A percentile compares a stretch with the other conserved stretches of the same genome.
These are phyloP conservation scores for Artomyces pyxidatus DNA, from an alignment of 768 basidiomycete genomes.

Conservation along the genomic window DNA sequence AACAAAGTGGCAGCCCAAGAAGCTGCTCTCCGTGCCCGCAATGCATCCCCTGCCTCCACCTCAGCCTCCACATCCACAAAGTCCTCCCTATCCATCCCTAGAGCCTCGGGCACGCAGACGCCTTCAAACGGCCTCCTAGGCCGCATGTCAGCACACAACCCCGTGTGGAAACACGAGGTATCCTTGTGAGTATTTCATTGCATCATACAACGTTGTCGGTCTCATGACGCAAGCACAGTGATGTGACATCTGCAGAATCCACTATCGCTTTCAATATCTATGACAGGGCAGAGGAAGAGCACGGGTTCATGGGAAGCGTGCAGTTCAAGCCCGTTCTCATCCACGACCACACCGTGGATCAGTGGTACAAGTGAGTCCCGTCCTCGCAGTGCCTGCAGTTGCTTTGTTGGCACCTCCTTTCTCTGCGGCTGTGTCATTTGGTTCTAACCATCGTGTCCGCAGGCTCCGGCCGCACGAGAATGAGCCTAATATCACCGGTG, in stretches of 20 bases:
- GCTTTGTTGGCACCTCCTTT: conserved; percentile 7
- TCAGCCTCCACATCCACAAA: conserved; percentile 13
- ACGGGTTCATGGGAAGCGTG: conserved; percentile 83
- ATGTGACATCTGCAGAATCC: conserved; percentile 86
- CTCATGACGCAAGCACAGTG: conserved; percentile 41
- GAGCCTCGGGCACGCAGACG: conserved; percentile 19
- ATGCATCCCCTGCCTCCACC: conserved; percentile 7
- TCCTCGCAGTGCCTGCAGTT: too few species aligned
- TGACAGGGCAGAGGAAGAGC: conserved; percentile 75
- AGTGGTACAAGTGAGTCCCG: conserved; percentile 86
- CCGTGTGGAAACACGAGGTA: conserved; percentile 99
- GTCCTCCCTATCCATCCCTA: conserved; percentile 15
- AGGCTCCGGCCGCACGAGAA: conserved; percentile 72
- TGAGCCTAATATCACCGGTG: conserved; percentile 75
- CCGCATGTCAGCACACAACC: conserved; percentile 71
- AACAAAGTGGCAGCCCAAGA: conserved; percentile 33
- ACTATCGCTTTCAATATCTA: conserved; percentile 85
- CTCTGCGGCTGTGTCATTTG: not conserved
- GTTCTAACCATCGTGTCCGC: not conserved
- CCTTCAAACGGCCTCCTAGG: conserved; percentile 36
- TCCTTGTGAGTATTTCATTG: conserved; percentile 82
- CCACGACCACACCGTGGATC: conserved; percentile 94
- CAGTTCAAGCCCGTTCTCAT: conserved; percentile 86
- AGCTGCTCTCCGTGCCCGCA: conserved; percentile 6
- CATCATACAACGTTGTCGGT: conserved; percentile 1